Conservation (phyloP, 306 rosid species). For the Lagenaria siceraria region DNA sequence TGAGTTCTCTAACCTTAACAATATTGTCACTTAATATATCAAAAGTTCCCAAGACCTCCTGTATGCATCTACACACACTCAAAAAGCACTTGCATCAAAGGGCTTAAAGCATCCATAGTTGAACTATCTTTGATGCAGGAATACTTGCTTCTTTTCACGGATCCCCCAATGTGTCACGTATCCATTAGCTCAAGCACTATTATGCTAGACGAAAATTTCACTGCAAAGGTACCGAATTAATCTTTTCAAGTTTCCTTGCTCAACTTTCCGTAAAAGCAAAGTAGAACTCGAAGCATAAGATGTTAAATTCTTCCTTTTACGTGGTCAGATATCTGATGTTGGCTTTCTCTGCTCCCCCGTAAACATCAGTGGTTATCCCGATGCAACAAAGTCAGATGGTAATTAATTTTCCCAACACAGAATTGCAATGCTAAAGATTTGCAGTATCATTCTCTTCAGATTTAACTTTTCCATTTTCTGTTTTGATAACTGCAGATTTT, state of each 20-base stretch:
- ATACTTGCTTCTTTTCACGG: constrained; percentile 72
- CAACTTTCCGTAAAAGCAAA: background rate
- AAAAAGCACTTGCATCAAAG: background rate
- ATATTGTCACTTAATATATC: background rate
- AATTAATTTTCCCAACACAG: constrained; percentile 2
- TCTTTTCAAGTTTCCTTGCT: background rate
- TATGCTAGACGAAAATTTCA: constrained; percentile 74
- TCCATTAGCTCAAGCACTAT: constrained; percentile 68
- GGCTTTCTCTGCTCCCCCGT: constrained; percentile 36
- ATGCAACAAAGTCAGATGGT: constrained; percentile 45
- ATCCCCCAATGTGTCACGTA: constrained; percentile 63
- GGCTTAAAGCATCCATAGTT: background rate
- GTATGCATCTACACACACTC: background rate
- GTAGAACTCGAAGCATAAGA: background rate
- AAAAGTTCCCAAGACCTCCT: background rate
- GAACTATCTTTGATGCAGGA: constrained; percentile 36
- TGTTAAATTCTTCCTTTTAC: constrained; percentile 7
- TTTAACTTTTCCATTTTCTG: background rate
- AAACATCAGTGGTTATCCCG: constrained; percentile 18
- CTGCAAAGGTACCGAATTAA: constrained; percentile 49
- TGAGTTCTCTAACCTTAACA: constrained; percentile 19
- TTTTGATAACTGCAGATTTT: constrained; percentile 35
- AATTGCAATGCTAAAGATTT: background rate
- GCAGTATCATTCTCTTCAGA: background rate
- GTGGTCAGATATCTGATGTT: constrained; percentile 62